These are phyloP conservation scores for Leccinum broughii DNA, from an alignment of 768 basidiomycete species.

Conservation along the genomic window DNA sequence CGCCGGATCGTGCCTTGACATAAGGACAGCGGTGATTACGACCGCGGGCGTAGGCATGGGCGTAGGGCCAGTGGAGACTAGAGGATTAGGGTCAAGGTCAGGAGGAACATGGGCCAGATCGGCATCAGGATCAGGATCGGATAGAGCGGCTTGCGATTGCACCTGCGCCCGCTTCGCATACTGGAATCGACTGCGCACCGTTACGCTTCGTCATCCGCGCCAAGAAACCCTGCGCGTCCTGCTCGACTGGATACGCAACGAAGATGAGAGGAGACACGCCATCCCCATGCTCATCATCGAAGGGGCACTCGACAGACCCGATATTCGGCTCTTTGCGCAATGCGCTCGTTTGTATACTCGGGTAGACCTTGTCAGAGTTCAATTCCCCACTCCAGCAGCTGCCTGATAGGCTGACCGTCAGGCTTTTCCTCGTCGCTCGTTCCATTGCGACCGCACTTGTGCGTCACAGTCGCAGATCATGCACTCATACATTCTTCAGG, in stretches of 20 bases:
- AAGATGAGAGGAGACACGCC: slow-evolving; percentile 8
- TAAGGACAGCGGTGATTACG: neutral
- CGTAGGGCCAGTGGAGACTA: neutral
- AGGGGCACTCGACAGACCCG: slow-evolving; percentile 14
- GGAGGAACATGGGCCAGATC: neutral
- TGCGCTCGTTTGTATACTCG: slow-evolving; percentile 11
- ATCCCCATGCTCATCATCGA: slow-evolving; percentile 23
- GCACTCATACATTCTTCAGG: neutral
- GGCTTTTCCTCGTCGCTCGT: neutral
- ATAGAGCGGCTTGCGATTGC: slow-evolving; percentile 1
- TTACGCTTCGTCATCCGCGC: slow-evolving; percentile 26
- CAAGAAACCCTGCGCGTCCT: slow-evolving; percentile 21
- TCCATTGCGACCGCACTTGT: neutral
- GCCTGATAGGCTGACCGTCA: slow-evolving; percentile 1
- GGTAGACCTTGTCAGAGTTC: slow-evolving; percentile 17
- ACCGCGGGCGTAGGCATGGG: neutral
- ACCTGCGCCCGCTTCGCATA: slow-evolving; percentile 8
- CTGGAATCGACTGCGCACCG: slow-evolving; percentile 22
- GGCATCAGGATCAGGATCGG: neutral
- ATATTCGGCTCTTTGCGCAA: slow-evolving; percentile 19
- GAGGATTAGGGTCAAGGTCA: slow-evolving; percentile 2
- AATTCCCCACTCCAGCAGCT: neutral
- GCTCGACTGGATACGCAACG: slow-evolving; percentile 24
- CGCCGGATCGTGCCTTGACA: neutral
- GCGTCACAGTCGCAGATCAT: neutral